Evolutionary conservation across 306 rosid species (phyloP).

Genomic region (Alnus rubra): DNA sequence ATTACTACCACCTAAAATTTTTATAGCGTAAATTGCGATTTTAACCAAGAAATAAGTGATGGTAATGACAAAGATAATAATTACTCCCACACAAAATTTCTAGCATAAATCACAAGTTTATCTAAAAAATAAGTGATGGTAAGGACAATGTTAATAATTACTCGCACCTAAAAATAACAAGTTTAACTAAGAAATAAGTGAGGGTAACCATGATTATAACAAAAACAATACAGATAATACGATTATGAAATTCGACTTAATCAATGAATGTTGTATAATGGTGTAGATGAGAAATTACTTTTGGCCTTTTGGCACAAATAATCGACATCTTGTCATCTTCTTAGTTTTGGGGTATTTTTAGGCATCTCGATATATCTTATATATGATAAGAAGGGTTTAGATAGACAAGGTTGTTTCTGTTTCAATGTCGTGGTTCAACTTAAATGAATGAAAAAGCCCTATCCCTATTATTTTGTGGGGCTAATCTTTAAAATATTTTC

Average conservation of each 20-base stretch:
- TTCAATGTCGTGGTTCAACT: not conserved
- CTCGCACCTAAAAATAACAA: not conserved
- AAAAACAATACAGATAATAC: not conserved
- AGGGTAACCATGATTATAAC: not conserved
- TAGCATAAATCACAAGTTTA: constrained; percentile 4
- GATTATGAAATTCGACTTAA: not conserved
- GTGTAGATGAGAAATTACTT: not conserved
- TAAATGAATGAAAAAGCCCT: not conserved
- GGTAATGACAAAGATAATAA: not conserved
- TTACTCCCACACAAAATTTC: too few relatives aligned
- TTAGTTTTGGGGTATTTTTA: not conserved
- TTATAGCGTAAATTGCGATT: not conserved
- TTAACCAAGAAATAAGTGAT: not conserved
- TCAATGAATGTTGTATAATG: not conserved
- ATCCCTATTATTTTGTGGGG: not conserved
- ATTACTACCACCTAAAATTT: not conserved
- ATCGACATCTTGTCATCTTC: not conserved
- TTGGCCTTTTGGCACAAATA: not conserved
- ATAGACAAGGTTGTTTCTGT: not conserved
- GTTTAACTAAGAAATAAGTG: not conserved
- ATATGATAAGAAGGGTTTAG: not conserved
- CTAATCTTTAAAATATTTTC: not conserved
- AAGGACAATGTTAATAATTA: too few relatives aligned
- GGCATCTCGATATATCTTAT: not conserved
- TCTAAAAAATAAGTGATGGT: not conserved